These are phyloP conservation scores for Salvia sclarea DNA, from an alignment of 305 asterid genomes.

Conservation along the genomic window DNA sequence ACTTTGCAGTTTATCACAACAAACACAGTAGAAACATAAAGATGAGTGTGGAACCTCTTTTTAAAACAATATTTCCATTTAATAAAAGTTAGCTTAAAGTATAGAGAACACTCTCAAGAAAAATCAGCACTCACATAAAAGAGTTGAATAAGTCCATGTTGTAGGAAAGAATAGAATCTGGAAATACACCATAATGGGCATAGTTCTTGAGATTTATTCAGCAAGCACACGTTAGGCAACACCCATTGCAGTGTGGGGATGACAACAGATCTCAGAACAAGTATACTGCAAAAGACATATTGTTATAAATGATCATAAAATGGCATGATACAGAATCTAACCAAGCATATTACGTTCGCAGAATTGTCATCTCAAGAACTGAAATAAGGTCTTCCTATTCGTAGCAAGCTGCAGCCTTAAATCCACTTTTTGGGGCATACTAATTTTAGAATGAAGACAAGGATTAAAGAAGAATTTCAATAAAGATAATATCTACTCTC, in stretches of 20 bases:
- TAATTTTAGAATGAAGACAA: neutral
- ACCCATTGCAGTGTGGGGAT: conserved; percentile 72
- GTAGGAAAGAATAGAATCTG: conserved; percentile 69
- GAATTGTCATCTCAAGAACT: neutral
- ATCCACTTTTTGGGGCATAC: neutral
- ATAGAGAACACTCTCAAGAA: neutral
- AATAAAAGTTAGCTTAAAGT: conserved; percentile 16
- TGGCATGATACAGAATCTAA: conserved; percentile 2
- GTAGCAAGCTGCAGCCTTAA: conserved; percentile 6
- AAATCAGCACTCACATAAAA: conserved; percentile 69
- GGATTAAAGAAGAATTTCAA: neutral
- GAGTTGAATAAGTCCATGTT: conserved; percentile 68
- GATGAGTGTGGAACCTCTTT: neutral
- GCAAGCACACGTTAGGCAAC: conserved; percentile 65
- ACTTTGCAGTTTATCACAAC: neutral
- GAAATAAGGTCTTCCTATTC: neutral
- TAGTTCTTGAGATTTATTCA: conserved; percentile 39
- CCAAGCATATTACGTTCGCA: neutral
- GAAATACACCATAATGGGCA: conserved; percentile 55
- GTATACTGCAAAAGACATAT: conserved; percentile 62
- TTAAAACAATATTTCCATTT: neutral
- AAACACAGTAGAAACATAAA: conserved; percentile 17
- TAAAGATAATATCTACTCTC: neutral
- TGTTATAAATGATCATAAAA: conserved; percentile 10
- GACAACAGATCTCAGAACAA: conserved; percentile 65